Conservation (phyloP, 2,329 filamentous ascomycete genomes). For the Dactylellina haptotyla region DNA sequence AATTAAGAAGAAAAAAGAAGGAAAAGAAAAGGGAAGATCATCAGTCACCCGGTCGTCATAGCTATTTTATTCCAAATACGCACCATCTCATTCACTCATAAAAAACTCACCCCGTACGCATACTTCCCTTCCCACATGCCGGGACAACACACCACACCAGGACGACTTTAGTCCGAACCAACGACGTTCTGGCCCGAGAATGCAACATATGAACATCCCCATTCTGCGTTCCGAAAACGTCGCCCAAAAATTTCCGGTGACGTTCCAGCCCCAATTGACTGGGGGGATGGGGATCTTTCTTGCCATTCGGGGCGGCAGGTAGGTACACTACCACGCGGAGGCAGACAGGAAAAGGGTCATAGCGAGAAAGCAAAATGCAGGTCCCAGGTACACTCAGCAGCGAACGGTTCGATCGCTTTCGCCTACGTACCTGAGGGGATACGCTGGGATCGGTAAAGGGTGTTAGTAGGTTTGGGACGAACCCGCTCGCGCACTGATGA, state of each 20-base stretch:
- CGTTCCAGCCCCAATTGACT: no score
- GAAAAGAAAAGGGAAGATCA: not conserved
- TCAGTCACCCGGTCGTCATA: not conserved
- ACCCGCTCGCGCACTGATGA: no score
- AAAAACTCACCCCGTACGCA: not conserved
- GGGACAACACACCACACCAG: slow-evolving; percentile 19
- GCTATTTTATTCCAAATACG: no score
- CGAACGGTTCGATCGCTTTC: no score
- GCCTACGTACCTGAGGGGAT: no score
- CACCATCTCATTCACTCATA: not conserved
- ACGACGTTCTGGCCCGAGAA: slow-evolving; percentile 27
- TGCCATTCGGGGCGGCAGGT: not conserved
- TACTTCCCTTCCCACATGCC: not conserved
- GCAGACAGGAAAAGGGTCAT: no score
- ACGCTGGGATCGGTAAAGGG: no score
- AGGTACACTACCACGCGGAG: not conserved
- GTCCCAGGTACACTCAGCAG: not conserved
- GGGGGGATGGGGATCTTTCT: not conserved
- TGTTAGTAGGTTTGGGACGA: no score
- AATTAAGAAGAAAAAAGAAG: not conserved
- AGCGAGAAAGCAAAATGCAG: not conserved
- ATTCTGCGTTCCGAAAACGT: slow-evolving; percentile 25
- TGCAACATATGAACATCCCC: slow-evolving; percentile 16
- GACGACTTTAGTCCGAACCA: not conserved
- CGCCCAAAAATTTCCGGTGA: not conserved